Conservation (phyloP, 177 flowering plant genomes). For the Tripterygium wilfordii region DNA sequence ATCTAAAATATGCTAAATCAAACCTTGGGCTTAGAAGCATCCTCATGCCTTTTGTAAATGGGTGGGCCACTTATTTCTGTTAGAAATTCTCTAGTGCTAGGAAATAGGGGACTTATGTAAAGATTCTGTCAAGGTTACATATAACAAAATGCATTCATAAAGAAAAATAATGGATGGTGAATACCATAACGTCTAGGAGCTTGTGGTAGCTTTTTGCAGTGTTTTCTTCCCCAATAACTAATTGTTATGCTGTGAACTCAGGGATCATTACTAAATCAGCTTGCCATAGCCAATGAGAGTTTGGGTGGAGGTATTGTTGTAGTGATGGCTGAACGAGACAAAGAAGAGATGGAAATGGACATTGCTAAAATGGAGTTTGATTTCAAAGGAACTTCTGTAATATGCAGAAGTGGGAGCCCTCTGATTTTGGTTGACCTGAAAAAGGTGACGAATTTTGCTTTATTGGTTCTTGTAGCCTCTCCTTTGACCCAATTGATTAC, state of each 20-base stretch:
- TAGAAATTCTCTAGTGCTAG: no score
- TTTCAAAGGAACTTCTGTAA: conserved; percentile 75
- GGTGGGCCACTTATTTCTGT: no score
- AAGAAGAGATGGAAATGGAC: conserved; percentile 91
- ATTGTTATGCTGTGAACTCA: conserved; percentile 10
- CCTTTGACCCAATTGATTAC: neutral
- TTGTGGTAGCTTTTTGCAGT: neutral
- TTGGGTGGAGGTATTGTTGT: conserved; percentile 79
- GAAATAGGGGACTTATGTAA: no score
- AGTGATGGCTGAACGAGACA: conserved; percentile 81
- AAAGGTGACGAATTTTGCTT: conserved; percentile 36
- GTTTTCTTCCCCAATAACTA: neutral
- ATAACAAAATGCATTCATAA: no score
- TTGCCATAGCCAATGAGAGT: conserved; percentile 79
- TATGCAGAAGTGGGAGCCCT: conserved; percentile 89
- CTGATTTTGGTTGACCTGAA: conserved; percentile 74
- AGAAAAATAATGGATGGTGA: neutral
- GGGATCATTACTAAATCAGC: conserved; percentile 84
- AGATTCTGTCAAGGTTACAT: no score
- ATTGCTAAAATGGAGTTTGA: conserved; percentile 85
- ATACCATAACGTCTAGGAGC: neutral
- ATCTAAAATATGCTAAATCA: no score
- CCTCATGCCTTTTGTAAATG: no score
- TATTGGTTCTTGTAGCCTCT: neutral
- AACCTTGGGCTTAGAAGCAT: no score